Percentiles rank a stretch among this genome's conserved stretches.
These are phyloP conservation scores for Zasmidium angulare DNA, from an alignment of 2,329 filamentous ascomycete species.

Conservation along the genomic window DNA sequence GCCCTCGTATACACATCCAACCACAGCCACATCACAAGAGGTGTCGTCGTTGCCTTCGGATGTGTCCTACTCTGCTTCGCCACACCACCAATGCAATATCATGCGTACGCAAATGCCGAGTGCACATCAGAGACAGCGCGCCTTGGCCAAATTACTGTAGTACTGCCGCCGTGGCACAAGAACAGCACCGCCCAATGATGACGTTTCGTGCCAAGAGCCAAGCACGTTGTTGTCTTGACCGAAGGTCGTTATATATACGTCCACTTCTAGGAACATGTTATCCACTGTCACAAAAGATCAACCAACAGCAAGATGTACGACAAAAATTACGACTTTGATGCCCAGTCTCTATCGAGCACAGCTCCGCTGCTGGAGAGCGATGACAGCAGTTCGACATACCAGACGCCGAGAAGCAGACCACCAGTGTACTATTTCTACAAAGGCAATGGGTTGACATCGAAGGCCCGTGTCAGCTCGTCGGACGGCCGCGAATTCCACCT, in stretches of 20 bases:
- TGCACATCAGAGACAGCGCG: too few species aligned
- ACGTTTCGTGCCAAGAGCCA: background rate
- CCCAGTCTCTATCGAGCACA: background rate
- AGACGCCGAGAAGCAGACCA: background rate
- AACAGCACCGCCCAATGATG: background rate
- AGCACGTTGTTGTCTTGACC: background rate
- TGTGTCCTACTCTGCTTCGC: too few species aligned
- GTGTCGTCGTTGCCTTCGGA: too few species aligned
- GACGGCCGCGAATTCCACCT: slow-evolving; percentile 4
- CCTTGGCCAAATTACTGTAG: background rate
- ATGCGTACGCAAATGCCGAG: too few species aligned
- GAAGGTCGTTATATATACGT: background rate
- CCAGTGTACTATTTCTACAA: slow-evolving; percentile 7
- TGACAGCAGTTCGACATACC: background rate
- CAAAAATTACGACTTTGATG: background rate
- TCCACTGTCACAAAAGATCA: background rate
- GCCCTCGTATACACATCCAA: background rate
- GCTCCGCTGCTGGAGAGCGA: background rate
- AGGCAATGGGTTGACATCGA: slow-evolving; percentile 7
- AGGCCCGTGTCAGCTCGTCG: background rate
- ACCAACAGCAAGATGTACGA: background rate
- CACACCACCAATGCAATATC: too few species aligned
- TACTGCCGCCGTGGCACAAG: background rate
- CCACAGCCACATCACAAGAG: background rate
- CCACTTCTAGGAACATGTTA: background rate